A percentile compares a stretch with the other conserved stretches of the same genome.
phyloP scores from a whole-genome alignment of 2,329 filamentous ascomycete species.

The Beauveria varroae region DNA sequence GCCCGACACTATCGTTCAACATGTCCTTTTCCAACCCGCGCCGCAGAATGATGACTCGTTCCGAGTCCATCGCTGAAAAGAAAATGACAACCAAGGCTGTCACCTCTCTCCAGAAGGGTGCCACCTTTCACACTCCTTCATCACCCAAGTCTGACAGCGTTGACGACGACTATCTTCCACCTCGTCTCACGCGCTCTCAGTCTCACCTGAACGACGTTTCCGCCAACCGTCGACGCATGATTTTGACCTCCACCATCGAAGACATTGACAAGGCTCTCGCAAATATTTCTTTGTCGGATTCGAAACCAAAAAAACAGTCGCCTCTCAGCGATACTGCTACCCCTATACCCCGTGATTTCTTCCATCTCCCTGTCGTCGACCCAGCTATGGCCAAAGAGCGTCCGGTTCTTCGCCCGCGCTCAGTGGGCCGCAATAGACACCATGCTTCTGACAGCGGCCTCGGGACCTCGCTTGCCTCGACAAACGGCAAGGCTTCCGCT shows the following conservation, averaged over 20 bases:
- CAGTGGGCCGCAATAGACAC: slow-evolving; percentile 50
- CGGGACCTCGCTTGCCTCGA: slow-evolving; percentile 69
- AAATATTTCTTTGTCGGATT: slow-evolving; percentile 31
- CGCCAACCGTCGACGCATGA: slow-evolving; percentile 61
- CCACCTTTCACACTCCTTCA: slow-evolving; percentile 53
- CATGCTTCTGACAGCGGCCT: slow-evolving; percentile 83
- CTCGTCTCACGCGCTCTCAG: slow-evolving; percentile 57
- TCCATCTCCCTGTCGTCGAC: slow-evolving; percentile 47
- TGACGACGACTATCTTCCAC: slow-evolving; percentile 39
- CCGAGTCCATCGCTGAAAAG: slow-evolving; percentile 32
- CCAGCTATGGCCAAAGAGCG: slow-evolving; percentile 39
- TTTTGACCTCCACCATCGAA: slow-evolving; percentile 40
- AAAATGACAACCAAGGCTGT: slow-evolving; percentile 44
- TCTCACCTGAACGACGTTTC: slow-evolving; percentile 66
- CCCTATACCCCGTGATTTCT: slow-evolving; percentile 52
- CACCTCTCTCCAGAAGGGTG: slow-evolving; percentile 60
- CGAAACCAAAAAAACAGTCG: slow-evolving; percentile 16
- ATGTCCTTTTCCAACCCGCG: slow-evolving; percentile 40
- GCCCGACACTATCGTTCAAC: slow-evolving; percentile 27
- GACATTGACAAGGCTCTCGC: slow-evolving; percentile 57
- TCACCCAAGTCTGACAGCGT: slow-evolving; percentile 21
- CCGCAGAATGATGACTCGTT: slow-evolving; percentile 34
- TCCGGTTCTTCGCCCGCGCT: slow-evolving; percentile 45
- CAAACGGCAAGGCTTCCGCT: slow-evolving; percentile 40
- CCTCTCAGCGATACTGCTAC: slow-evolving; percentile 47